Conservation (phyloP, 2,329 filamentous ascomycete genomes). For the Nemania sp. region DNA sequence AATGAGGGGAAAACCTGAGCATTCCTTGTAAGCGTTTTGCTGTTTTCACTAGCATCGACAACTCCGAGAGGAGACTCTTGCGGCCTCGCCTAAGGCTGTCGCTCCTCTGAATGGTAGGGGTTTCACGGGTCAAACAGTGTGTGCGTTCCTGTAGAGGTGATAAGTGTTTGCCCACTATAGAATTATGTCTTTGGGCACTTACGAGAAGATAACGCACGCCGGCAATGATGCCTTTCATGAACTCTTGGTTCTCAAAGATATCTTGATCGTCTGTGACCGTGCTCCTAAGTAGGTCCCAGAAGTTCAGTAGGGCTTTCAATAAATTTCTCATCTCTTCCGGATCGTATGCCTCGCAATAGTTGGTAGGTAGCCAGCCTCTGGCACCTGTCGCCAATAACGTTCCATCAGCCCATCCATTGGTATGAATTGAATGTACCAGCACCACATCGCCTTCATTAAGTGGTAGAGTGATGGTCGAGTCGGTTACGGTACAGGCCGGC, state of each 20-base stretch:
- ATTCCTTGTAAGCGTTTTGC: constrained; percentile 86
- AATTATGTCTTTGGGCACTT: constrained; percentile 55
- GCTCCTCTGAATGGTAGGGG: constrained; percentile 77
- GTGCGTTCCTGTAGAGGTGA: constrained; percentile 77
- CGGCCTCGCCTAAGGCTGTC: constrained; percentile 82
- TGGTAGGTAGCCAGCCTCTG: constrained; percentile 95
- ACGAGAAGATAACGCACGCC: constrained; percentile 91
- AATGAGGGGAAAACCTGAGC: constrained; percentile 63
- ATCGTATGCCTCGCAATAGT: constrained; percentile 97
- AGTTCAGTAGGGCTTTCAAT: constrained; percentile 86
- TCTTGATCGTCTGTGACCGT: constrained; percentile 79
- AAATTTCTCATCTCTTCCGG: constrained; percentile 87
- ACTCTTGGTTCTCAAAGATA: constrained; percentile 90
- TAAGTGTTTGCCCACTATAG: constrained; percentile 8
- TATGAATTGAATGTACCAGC: constrained; percentile 94
- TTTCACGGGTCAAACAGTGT: constrained; percentile 87
- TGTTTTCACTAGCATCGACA: constrained; percentile 89
- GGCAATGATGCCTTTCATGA: constrained; percentile 92
- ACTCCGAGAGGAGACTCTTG: constrained; percentile 88
- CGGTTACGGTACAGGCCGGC: constrained; percentile 79
- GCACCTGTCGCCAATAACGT: constrained; percentile 87
- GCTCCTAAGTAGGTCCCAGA: constrained; percentile 90
- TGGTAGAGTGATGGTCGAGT: constrained; percentile 87
- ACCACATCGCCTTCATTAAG: constrained; percentile 93
- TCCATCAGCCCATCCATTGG: constrained; percentile 98